phyloP scores from a whole-genome alignment of 2,329 filamentous ascomycete genomes.

The Xylariaceae sp. region DNA sequence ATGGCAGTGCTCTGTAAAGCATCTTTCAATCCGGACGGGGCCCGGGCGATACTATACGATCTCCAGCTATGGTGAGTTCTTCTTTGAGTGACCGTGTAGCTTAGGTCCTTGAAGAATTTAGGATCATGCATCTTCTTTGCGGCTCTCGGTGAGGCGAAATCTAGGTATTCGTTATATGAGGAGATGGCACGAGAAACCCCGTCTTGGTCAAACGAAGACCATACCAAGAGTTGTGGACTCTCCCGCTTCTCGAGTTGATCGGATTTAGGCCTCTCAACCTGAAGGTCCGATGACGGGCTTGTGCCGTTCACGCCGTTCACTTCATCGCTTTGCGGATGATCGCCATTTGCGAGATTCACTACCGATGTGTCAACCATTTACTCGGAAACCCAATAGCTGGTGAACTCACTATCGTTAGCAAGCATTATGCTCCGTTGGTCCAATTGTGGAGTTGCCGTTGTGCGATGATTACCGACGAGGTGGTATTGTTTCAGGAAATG shows the following conservation, averaged over 20 bases:
- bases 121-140: background rate
- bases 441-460: background rate
- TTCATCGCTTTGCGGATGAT: background rate
- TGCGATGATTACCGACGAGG: background rate
- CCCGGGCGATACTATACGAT: background rate
- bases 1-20: background rate
- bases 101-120: constrained; percentile 1
- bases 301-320: background rate
- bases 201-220: constrained; percentile 13
- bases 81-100: background rate
- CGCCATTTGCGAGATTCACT: background rate
- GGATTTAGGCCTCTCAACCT: too few species aligned
- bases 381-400: too few species aligned
- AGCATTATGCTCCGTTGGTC: background rate
- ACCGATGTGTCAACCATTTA: background rate
- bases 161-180: constrained; percentile 4
- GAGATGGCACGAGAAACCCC: constrained; percentile 2
- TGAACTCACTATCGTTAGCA: background rate
- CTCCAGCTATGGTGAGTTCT: constrained; percentile 1
- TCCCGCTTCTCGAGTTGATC: background rate
- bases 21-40: background rate
- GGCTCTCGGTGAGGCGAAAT: background rate
- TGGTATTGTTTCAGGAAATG: constrained; percentile 2
- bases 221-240: constrained; percentile 7
- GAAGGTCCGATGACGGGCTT: background rate